These are phyloP conservation scores for Kodamaea anthophila DNA, from an alignment of 1,139 yeast genomes.

Conservation along the genomic window DNA sequence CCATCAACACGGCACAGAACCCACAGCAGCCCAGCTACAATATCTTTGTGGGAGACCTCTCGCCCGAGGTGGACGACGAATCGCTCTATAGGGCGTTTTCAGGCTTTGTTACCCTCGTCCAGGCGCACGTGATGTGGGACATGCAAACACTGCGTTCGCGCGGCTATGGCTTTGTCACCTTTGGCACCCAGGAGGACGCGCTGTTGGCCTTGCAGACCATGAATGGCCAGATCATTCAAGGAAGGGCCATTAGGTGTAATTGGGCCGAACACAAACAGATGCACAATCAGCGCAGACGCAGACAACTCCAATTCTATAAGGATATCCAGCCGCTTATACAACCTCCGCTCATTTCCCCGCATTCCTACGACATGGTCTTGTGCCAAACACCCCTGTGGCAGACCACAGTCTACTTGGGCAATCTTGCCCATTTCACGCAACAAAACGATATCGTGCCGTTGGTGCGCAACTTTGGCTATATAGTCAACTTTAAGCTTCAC, in stretches of 20 bases:
- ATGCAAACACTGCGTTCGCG: slow-evolving; percentile 89
- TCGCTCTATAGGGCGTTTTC: slow-evolving; percentile 53
- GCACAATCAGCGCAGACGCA: slow-evolving; percentile 9
- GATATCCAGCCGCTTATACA: slow-evolving; percentile 9
- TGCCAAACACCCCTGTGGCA: slow-evolving; percentile 80
- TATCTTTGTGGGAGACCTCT: slow-evolving; percentile 82
- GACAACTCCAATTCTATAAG: slow-evolving; percentile 12
- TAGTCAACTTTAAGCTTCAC: slow-evolving; percentile 74
- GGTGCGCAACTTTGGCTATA: slow-evolving; percentile 73
- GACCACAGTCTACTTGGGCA: slow-evolving; percentile 86
- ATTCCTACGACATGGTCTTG: slow-evolving; percentile 61
- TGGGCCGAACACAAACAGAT: slow-evolving; percentile 79
- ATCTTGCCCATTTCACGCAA: slow-evolving; percentile 69
- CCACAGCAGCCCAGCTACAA: slow-evolving; percentile 53
- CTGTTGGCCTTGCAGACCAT: slow-evolving; percentile 64
- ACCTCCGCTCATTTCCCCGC: slow-evolving; percentile 40
- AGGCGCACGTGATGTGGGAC: slow-evolving; percentile 97
- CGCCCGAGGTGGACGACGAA: slow-evolving; percentile 80
- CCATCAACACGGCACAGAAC: slow-evolving; percentile 45
- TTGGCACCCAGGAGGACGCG: slow-evolving; percentile 61
- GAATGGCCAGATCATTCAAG: slow-evolving; percentile 71
- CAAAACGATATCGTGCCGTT: slow-evolving; percentile 73
- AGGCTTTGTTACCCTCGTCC: slow-evolving; percentile 57
- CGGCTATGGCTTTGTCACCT: slow-evolving; percentile 92
- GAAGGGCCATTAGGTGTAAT: slow-evolving; percentile 74